A percentile compares a stretch with the other conserved stretches of the same genome.
Evolutionary conservation across 2,329 filamentous ascomycete species (phyloP).

Genomic region (Aspergillus clavatus): DNA sequence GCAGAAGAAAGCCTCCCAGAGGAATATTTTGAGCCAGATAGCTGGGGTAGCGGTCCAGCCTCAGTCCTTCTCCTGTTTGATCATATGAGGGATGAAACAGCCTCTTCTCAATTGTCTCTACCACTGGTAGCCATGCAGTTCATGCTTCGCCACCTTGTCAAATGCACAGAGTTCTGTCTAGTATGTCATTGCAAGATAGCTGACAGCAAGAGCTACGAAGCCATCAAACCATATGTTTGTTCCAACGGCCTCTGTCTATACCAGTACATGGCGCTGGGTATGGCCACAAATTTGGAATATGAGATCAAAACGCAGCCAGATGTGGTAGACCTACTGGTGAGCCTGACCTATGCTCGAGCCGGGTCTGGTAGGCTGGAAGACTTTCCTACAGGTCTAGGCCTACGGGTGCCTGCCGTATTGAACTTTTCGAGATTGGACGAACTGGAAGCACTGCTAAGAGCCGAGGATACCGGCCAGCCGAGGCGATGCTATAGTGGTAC

Average conservation of each 20-base stretch:
- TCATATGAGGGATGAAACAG: slow-evolving; percentile 39
- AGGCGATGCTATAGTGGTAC: neutral
- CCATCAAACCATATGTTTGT: slow-evolving; percentile 64
- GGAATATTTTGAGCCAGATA: slow-evolving; percentile 21
- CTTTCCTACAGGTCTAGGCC: slow-evolving; percentile 54
- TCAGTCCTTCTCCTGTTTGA: slow-evolving; percentile 48
- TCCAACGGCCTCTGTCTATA: slow-evolving; percentile 70
- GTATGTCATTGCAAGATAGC: slow-evolving; percentile 74
- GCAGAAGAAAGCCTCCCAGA: neutral
- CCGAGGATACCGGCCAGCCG: too few relatives aligned
- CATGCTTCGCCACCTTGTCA: slow-evolving; percentile 67
- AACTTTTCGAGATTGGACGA: too few relatives aligned
- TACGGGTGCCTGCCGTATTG: slow-evolving; percentile 45
- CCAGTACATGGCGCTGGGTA: slow-evolving; percentile 81
- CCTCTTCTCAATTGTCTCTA: slow-evolving; percentile 44
- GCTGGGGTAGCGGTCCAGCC: slow-evolving; percentile 17
- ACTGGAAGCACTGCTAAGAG: neutral
- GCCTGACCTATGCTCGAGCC: slow-evolving; percentile 68
- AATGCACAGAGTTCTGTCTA: slow-evolving; percentile 81
- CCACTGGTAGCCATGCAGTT: slow-evolving; percentile 67
- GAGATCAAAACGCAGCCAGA: slow-evolving; percentile 74
- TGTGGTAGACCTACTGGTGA: slow-evolving; percentile 79
- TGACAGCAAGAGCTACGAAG: slow-evolving; percentile 54
- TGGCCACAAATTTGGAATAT: slow-evolving; percentile 79
- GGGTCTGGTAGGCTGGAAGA: slow-evolving; percentile 40